Conservation (phyloP, 169 alveolate species). For the Cryptosporidium ubiquitum region DNA sequence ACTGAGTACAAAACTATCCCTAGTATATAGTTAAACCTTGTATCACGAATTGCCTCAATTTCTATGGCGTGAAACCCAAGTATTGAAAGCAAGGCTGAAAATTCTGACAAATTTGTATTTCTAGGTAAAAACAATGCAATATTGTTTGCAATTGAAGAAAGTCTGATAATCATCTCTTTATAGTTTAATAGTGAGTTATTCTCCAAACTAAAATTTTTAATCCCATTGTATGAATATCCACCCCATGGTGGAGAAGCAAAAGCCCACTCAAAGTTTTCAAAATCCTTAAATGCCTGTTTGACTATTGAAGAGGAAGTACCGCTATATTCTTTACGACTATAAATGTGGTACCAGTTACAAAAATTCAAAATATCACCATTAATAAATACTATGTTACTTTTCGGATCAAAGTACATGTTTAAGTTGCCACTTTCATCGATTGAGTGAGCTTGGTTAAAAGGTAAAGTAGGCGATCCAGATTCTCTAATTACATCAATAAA, state of each 20-base stretch:
- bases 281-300: constrained; percentile 6
- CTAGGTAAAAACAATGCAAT: constrained; percentile 68
- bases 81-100: constrained; percentile 11
- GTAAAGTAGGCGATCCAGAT: constrained; percentile 31
- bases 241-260: constrained; percentile 75
- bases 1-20: constrained; percentile 38
- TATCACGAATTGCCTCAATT: constrained; percentile 49
- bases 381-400: constrained; percentile 52
- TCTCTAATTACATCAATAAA: not conserved
- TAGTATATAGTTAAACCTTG: constrained; percentile 37
- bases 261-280: constrained; percentile 53
- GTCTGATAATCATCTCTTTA: constrained; percentile 25
- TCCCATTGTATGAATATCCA: constrained; percentile 36
- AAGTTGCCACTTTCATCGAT: not conserved
- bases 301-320: not conserved
- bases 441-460: not conserved
- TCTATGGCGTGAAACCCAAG: constrained; percentile 62
- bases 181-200: constrained; percentile 4
- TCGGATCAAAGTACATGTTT: constrained; percentile 39
- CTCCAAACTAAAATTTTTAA: constrained; percentile 27
- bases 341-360: constrained; percentile 26
- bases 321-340: not conserved
- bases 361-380: constrained; percentile 57
- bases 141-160: constrained; percentile 43
- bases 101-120: constrained; percentile 36